Conservation (phyloP, 306 rosid genomes). For the Vigna angularis region DNA sequence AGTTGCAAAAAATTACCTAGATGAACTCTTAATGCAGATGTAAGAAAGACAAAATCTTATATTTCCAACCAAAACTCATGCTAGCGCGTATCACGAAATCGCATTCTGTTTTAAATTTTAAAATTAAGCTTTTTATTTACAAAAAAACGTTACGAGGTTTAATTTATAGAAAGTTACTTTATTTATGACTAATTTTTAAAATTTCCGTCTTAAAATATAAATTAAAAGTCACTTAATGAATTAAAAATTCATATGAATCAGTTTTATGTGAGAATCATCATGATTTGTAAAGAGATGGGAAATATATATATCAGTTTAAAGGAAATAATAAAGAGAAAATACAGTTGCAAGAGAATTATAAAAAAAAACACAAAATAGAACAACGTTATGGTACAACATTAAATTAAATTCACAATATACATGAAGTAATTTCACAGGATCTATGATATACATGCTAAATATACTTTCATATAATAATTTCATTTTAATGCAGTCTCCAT, state of each 20-base stretch:
- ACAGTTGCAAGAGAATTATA: neutral
- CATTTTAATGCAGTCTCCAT: neutral
- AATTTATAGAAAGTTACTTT: too few relatives aligned
- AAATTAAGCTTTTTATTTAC: too few relatives aligned
- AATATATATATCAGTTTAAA: too few relatives aligned
- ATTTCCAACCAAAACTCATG: neutral
- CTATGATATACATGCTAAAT: neutral
- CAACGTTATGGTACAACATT: neutral
- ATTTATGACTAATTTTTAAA: too few relatives aligned
- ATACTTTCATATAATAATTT: neutral
- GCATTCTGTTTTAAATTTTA: too few relatives aligned
- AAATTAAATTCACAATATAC: neutral
- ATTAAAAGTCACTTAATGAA: too few relatives aligned
- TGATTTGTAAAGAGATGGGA: too few relatives aligned
- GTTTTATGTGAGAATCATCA: neutral
- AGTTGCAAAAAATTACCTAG: constrained; percentile 13
- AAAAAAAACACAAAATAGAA: neutral
- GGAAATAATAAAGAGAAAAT: neutral
- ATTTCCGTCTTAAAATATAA: too few relatives aligned
- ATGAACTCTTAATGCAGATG: neutral
- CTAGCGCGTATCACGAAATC: too few relatives aligned
- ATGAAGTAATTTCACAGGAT: too few relatives aligned
- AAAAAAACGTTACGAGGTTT: too few relatives aligned
- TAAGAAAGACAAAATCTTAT: neutral
- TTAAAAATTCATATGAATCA: neutral